Evolutionary conservation across 1,284 basidiomycete species (phyloP).

Genomic region (Puccinia horiana): DNA sequence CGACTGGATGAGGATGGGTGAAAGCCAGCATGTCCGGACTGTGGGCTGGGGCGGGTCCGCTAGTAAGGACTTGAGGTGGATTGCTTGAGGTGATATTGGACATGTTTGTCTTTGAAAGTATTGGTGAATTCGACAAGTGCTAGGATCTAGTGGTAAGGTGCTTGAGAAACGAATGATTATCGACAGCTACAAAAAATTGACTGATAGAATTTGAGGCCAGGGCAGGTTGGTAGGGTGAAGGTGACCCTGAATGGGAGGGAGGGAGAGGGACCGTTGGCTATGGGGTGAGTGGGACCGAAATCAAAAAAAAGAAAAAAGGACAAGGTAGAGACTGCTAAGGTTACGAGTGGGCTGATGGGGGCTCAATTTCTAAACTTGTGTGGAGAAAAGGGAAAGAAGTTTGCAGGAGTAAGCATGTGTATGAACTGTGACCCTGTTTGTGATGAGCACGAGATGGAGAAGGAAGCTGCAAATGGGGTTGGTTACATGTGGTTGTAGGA

Average conservation of each 20-base stretch:
- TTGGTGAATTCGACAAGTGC: background rate
- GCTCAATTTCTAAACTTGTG: background rate
- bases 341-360: conserved; percentile 33
- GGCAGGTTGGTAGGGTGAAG: background rate
- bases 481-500: background rate
- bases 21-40: conserved; percentile 27
- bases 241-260: background rate
- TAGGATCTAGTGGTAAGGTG: background rate
- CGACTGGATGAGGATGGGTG: conserved; percentile 47
- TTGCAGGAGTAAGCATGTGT: conserved; percentile 5
- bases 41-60: background rate
- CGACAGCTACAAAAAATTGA: background rate
- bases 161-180: background rate
- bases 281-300: background rate
- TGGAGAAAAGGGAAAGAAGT: conserved; percentile 22
- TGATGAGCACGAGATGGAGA: conserved; percentile 25
- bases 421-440: conserved; percentile 25
- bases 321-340: conserved; percentile 19
- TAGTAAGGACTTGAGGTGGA: conserved; percentile 17
- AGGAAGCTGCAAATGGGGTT: conserved; percentile 14
- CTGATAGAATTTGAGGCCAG: background rate
- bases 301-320: background rate
- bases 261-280: background rate
- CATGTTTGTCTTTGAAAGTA: background rate
- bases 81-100: conserved; percentile 12